Evolutionary conservation across 495 filamentous ascomycete genomes (phyloP), one percentile per base, ranked within the genome.

Genomic region (Neurospora terricola): DNA sequence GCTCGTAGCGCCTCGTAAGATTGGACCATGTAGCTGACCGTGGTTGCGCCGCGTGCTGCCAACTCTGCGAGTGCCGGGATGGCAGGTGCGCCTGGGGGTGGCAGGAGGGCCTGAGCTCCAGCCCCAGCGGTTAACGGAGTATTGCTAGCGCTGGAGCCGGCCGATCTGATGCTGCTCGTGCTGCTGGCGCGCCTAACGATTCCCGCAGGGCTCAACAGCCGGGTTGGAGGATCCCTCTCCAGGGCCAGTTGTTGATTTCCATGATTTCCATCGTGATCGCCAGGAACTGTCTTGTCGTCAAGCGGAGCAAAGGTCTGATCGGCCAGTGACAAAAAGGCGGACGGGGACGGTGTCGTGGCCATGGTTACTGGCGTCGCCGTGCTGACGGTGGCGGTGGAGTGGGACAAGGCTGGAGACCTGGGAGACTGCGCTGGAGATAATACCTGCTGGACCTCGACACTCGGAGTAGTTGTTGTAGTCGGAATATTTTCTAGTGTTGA

Each of bases 11-110:
- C 76, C 72, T 80, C 78, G 54, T 77, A 78, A 69, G 79, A 80
- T 75, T 82, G 76, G 77, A 79, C 75, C 77, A 77, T 77, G 62
- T 75, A 70, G 77, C 73, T 76, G 74, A 79, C 78, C 70, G 77
- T 73, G 23, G 71, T 74, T 43, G 72, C 54, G 74, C 77, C 72
- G 59, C 74, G 71, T 34, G 72, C 75, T 43, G 70, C 54, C 54
- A 62, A 14, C 27, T 62, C 54, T 62, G 69, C 48, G 36, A 34
- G 38, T 62, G 54, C 54, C 23, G 54, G 54, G 54, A 62, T 62
- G 12, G 48, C 21, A 27, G 23, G 5, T 14, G 48, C 23, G 11
- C 48, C 48, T 12, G 48, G 23, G 11, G 48, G 21, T 59, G 48
- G 48, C 5, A 59, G 48, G 48, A 21, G 69, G 48, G 48, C 23